Percentiles rank a stretch among this genome's conserved stretches.
Conservation (phyloP, 495 filamentous ascomycete species). For the Corynascus novoguineensis region DNA sequence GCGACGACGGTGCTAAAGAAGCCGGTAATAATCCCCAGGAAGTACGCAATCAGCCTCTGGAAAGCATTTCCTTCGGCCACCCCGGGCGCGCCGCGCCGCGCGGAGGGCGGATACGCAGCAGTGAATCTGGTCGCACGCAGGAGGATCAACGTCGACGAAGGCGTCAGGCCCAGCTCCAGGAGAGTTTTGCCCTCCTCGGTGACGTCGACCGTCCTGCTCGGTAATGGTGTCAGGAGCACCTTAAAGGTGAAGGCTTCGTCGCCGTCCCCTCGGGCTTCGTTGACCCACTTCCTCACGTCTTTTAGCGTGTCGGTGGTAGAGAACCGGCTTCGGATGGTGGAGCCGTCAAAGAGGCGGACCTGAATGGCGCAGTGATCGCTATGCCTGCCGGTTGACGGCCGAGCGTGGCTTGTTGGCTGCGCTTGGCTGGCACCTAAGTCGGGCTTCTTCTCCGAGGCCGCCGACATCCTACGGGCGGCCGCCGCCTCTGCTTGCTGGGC, state of each 20-base stretch:
- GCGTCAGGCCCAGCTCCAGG: slow-evolving; percentile 60
- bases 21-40: slow-evolving; percentile 44
- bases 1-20: slow-evolving; percentile 25
- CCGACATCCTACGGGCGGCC: slow-evolving; percentile 28
- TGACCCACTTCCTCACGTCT: slow-evolving; percentile 74
- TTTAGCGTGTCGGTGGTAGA: slow-evolving; percentile 56
- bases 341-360: slow-evolving; percentile 79
- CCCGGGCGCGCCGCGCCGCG: slow-evolving; percentile 34
- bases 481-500: slow-evolving; percentile 47
- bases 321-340: slow-evolving; percentile 68
- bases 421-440: background rate
- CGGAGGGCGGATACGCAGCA: slow-evolving; percentile 57
- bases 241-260: slow-evolving; percentile 70
- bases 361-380: slow-evolving; percentile 59
- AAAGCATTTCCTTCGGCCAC: slow-evolving; percentile 38
- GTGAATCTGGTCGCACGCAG: slow-evolving; percentile 32
- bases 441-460: slow-evolving; percentile 12
- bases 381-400: slow-evolving; percentile 14
- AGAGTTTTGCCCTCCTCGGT: slow-evolving; percentile 68
- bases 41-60: slow-evolving; percentile 48
- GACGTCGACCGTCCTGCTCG: slow-evolving; percentile 64
- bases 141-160: slow-evolving; percentile 78
- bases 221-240: slow-evolving; percentile 71
- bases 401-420: slow-evolving; percentile 16
- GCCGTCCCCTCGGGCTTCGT: slow-evolving; percentile 41